A percentile compares a stretch with the other conserved stretches of the same genome.
Conservation (phyloP, 306 rosid species). For the Arachis stenosperma region DNA sequence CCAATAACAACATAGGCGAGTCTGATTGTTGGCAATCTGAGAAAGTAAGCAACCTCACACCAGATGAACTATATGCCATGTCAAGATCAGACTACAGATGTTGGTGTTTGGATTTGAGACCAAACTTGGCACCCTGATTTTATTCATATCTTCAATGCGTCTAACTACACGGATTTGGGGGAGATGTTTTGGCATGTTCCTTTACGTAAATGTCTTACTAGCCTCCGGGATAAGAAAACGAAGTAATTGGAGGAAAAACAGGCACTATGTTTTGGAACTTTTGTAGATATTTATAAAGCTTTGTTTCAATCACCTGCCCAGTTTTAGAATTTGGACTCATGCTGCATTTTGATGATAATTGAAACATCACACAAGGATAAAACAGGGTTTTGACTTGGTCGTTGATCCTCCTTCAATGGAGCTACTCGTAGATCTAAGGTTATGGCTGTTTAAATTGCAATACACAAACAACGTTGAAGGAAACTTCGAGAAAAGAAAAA, state of each 20-base stretch:
- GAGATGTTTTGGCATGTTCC: background rate
- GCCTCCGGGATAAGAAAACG: background rate
- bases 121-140: slow-evolving; percentile 32
- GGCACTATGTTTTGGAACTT: background rate
- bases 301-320: background rate
- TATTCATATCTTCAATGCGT: background rate
- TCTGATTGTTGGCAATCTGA: slow-evolving; percentile 47
- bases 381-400: slow-evolving; percentile 1
- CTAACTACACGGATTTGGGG: background rate
- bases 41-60: slow-evolving; percentile 60
- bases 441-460: background rate
- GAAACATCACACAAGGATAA: background rate
- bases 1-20: slow-evolving; percentile 17
- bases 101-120: slow-evolving; percentile 78
- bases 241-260: background rate
- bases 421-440: background rate
- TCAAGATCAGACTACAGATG: slow-evolving; percentile 68
- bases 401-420: slow-evolving; percentile 28
- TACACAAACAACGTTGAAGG: background rate
- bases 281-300: background rate
- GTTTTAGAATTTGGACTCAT: background rate
- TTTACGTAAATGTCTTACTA: slow-evolving; percentile 3
- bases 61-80: slow-evolving; percentile 63
- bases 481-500: too few species aligned
- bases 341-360: background rate